Conservation (phyloP, 768 basidiomycete genomes). For the Agaricus blazei region DNA sequence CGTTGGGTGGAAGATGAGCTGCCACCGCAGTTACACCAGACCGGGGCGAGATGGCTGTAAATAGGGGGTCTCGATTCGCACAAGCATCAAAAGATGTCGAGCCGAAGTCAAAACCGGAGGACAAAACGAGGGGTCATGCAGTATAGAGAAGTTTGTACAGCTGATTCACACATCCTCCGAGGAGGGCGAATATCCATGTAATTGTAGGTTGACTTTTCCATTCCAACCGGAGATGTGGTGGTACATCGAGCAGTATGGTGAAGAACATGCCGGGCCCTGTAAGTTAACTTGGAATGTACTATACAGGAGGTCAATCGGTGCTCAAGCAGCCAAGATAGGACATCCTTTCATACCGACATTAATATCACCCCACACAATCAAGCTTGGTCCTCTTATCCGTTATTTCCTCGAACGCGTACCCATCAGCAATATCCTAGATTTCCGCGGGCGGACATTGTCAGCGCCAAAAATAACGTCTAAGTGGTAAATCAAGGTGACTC, state of each 20-base stretch:
- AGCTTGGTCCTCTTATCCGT: background rate
- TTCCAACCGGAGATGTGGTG: background rate
- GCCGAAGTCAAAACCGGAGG: too few relatives aligned
- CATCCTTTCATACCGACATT: background rate
- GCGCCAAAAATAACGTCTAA: background rate
- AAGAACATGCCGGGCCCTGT: too few relatives aligned
- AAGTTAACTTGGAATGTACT: too few relatives aligned
- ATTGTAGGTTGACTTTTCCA: background rate
- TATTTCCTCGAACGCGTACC: background rate
- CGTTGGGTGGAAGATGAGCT: background rate
- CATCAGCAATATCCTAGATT: background rate
- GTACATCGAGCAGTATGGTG: background rate
- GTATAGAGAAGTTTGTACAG: background rate
- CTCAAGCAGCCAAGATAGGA: background rate
- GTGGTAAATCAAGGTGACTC: background rate
- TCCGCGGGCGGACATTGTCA: background rate
- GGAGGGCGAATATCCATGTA: background rate
- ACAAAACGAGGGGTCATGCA: too few relatives aligned
- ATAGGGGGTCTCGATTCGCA: too few relatives aligned
- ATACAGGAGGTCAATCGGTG: too few relatives aligned
- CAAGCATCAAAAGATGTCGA: too few relatives aligned
- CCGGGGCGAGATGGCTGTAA: too few relatives aligned
- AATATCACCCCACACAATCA: background rate
- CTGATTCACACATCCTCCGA: background rate
- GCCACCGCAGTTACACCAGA: background rate